Evolutionary conservation across 352 stramenopile species (phyloP).

Genomic region (Pythium diclinum): DNA sequence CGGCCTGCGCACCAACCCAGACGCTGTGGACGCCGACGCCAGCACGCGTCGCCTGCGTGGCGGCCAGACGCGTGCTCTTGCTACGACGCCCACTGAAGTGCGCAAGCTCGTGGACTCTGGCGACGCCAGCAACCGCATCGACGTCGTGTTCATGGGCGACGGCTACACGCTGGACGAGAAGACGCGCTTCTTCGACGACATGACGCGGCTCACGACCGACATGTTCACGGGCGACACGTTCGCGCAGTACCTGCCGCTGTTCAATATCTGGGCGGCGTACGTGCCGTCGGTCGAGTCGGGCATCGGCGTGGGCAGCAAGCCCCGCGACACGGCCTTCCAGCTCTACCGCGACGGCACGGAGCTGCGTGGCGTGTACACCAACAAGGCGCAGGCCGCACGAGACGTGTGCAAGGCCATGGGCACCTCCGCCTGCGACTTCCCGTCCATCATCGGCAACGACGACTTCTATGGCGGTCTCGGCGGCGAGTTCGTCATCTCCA

Average conservation of each 20-base stretch:
- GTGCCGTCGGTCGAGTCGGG: slow-evolving; percentile 14
- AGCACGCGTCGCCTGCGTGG: neutral
- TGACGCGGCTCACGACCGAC: slow-evolving; percentile 34
- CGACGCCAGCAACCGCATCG: slow-evolving; percentile 35
- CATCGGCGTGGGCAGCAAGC: slow-evolving; percentile 10
- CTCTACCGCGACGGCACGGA: slow-evolving; percentile 19
- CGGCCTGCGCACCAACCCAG: slow-evolving; percentile 4
- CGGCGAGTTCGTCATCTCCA: slow-evolving; percentile 43
- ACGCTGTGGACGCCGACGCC: neutral
- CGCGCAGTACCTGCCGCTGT: slow-evolving; percentile 20
- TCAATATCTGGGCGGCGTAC: slow-evolving; percentile 20
- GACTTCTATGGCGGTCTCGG: slow-evolving; percentile 30
- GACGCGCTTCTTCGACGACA: slow-evolving; percentile 35
- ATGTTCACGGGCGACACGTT: slow-evolving; percentile 33
- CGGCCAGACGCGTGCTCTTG: neutral
- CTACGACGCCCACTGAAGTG: slow-evolving; percentile 1
- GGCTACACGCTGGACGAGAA: slow-evolving; percentile 34
- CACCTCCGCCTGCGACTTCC: slow-evolving; percentile 24
- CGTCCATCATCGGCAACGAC: slow-evolving; percentile 33
- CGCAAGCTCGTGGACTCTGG: slow-evolving; percentile 40
- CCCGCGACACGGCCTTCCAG: slow-evolving; percentile 11
- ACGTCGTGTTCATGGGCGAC: slow-evolving; percentile 47
- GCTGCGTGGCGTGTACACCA: slow-evolving; percentile 23
- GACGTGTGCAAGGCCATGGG: slow-evolving; percentile 12
- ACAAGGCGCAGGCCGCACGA: slow-evolving; percentile 16